These are phyloP conservation scores for Yamadazyma kanchanaburiensis DNA, from an alignment of 1,139 yeast species.

Conservation along the genomic window DNA sequence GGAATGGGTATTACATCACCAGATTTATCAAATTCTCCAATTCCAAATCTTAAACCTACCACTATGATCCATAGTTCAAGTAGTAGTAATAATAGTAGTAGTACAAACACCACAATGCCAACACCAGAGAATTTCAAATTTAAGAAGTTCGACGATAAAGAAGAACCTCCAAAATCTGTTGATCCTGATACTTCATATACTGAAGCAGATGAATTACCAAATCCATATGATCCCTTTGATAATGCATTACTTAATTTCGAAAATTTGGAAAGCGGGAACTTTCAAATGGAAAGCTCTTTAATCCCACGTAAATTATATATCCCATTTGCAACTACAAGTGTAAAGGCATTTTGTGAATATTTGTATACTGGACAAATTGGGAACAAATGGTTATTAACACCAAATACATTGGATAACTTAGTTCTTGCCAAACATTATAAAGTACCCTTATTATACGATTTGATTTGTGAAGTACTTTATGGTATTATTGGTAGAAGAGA, in stretches of 20 bases:
- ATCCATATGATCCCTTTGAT: conserved; percentile 15
- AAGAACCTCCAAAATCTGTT: neutral
- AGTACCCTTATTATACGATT: conserved; percentile 65
- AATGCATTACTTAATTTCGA: conserved; percentile 37
- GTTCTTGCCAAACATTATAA: conserved; percentile 61
- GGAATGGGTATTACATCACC: conserved; percentile 9
- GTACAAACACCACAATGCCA: neutral
- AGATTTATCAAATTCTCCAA: conserved; percentile 18
- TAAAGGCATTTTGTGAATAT: conserved; percentile 67
- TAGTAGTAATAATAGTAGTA: neutral
- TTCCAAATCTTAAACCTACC: conserved; percentile 19
- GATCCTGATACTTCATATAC: neutral
- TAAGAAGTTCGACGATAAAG: conserved; percentile 1
- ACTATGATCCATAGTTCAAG: conserved; percentile 3
- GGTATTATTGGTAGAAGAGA: conserved; percentile 69
- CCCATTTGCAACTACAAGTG: conserved; percentile 61
- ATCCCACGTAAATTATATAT: conserved; percentile 66
- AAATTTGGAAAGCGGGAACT: conserved; percentile 29
- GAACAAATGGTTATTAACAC: conserved; percentile 64
- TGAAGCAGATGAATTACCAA: neutral
- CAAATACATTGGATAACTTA: conserved; percentile 64
- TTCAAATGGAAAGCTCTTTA: conserved; percentile 52
- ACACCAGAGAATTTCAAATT: conserved; percentile 1
- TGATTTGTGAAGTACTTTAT: conserved; percentile 64
- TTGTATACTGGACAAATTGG: conserved; percentile 78